Conservation (phyloP, 352 stramenopile species). For the Globisporangium irregulare region DNA sequence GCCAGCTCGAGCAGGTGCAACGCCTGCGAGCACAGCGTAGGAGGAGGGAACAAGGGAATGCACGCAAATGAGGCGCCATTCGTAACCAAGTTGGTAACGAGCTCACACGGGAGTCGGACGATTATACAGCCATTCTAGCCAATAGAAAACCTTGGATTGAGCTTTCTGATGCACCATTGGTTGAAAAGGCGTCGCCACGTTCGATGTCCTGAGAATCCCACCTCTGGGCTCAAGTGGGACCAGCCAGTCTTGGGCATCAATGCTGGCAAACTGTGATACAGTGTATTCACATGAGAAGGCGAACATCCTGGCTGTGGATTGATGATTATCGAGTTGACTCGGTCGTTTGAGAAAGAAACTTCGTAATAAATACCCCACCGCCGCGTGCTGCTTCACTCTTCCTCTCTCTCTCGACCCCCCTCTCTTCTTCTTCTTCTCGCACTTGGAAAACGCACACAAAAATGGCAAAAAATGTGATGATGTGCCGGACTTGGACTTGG, state of each 20-base stretch:
- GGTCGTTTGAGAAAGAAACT: background rate
- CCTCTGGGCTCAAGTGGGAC: too few relatives aligned
- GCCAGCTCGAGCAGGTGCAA: background rate
- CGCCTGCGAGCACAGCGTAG: background rate
- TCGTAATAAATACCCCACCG: slow-evolving; percentile 4
- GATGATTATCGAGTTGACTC: background rate
- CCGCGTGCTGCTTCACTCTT: background rate
- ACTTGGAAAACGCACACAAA: slow-evolving; percentile 5
- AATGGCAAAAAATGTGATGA: slow-evolving; percentile 2
- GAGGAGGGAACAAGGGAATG: background rate
- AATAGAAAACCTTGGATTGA: too few relatives aligned
- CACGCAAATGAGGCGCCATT: background rate
- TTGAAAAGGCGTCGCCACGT: too few relatives aligned
- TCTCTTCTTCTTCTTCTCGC: background rate
- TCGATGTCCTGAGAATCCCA: too few relatives aligned
- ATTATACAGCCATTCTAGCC: background rate
- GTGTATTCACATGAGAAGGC: background rate
- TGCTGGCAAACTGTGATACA: too few relatives aligned
- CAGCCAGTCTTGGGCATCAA: too few relatives aligned
- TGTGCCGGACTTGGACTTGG: background rate
- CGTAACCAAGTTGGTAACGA: background rate
- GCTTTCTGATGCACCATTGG: too few relatives aligned
- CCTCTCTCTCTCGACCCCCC: background rate
- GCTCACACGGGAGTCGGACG: background rate
- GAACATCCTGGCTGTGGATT: background rate